Conservation (phyloP, 2,329 filamentous ascomycete species). For the Bretziella fagacearum region DNA sequence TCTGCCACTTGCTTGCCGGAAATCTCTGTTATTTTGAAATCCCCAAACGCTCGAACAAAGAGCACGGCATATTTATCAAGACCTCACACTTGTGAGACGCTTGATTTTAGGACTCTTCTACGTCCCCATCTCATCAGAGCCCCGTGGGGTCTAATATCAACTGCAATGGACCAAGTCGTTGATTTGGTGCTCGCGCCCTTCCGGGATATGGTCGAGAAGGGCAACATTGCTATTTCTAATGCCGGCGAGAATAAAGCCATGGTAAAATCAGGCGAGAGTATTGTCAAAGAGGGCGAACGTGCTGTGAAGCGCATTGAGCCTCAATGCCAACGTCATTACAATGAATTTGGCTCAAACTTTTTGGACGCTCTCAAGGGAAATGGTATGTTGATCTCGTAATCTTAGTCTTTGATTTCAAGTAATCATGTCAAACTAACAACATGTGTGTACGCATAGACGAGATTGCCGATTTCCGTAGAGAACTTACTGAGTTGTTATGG, state of each 20-base stretch:
- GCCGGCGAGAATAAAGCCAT: conserved; percentile 28
- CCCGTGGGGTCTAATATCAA: background rate
- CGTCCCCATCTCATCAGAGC: background rate
- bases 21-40: background rate
- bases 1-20: background rate
- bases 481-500: conserved; percentile 35
- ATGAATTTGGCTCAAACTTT: conserved; percentile 34
- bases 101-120: background rate
- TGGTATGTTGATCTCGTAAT: conserved; percentile 24
- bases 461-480: conserved; percentile 30
- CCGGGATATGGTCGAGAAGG: conserved; percentile 36
- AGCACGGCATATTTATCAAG: background rate
- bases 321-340: conserved; percentile 30
- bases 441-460: conserved; percentile 25
- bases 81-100: too few species aligned
- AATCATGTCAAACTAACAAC: background rate
- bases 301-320: conserved; percentile 35
- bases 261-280: conserved; percentile 31
- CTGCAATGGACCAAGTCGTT: conserved; percentile 25
- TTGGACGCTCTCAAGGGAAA: conserved; percentile 36
- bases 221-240: conserved; percentile 30
- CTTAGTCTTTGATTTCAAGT: background rate
- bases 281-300: conserved; percentile 32
- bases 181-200: conserved; percentile 35
- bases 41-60: background rate